phyloP scores from a whole-genome alignment of 257 asterid species.

The Craterostigma plantagineum region DNA sequence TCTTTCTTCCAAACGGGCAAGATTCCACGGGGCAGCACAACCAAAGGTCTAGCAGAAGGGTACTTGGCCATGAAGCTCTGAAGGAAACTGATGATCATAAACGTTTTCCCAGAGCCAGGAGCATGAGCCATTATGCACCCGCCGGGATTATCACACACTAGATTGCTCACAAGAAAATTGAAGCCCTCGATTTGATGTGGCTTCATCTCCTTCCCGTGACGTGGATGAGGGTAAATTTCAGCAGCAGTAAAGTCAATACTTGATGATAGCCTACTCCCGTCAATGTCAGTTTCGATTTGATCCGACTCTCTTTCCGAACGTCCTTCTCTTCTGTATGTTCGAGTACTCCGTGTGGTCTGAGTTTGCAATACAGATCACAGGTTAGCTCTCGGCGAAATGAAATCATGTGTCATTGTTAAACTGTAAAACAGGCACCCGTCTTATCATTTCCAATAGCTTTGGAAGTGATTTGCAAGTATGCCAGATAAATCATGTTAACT shows the following conservation, averaged over 20 bases:
- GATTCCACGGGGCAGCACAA: slow-evolving; percentile 90
- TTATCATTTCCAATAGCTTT: neutral
- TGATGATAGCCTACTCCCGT: slow-evolving; percentile 20
- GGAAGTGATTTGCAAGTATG: neutral
- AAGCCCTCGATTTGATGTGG: slow-evolving; percentile 96
- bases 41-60: slow-evolving; percentile 82
- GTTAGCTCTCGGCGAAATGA: neutral
- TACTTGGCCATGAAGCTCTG: slow-evolving; percentile 95
- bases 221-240: slow-evolving; percentile 81
- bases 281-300: slow-evolving; percentile 25
- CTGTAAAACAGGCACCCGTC: slow-evolving; percentile 6
- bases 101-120: slow-evolving; percentile 96
- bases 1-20: slow-evolving; percentile 74
- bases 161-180: slow-evolving; percentile 74
- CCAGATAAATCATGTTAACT: slow-evolving; percentile 2
- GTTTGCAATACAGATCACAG: slow-evolving; percentile 7
- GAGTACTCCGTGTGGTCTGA: slow-evolving; percentile 44
- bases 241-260: slow-evolving; percentile 31
- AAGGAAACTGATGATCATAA: slow-evolving; percentile 89
- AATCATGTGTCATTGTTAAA: slow-evolving; percentile 8
- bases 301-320: slow-evolving; percentile 35
- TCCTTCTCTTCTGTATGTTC: slow-evolving; percentile 66
- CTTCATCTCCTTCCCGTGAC: slow-evolving; percentile 85
- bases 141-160: slow-evolving; percentile 79
- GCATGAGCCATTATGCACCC: slow-evolving; percentile 98